phyloP scores from a whole-genome alignment of 257 asterid species.

The Mentha longifolia region DNA sequence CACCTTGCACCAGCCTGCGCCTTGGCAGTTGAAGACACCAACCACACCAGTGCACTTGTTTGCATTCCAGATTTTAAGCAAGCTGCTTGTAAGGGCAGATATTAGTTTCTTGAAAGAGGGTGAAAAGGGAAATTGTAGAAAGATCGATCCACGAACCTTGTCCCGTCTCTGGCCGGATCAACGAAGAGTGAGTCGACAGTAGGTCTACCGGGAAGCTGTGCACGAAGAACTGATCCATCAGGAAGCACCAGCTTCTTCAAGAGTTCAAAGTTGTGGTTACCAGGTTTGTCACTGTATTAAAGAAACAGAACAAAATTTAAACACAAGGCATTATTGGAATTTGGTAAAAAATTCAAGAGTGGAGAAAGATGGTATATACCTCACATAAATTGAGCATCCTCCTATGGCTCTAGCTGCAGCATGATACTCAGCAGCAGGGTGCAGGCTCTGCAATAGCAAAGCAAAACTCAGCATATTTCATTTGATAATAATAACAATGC shows the following conservation, averaged over 20 bases:
- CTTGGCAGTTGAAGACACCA: slow-evolving; percentile 92
- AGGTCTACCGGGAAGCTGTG: slow-evolving; percentile 90
- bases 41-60: slow-evolving; percentile 80
- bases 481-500: not conserved
- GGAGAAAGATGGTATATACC: slow-evolving; percentile 45
- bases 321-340: not conserved
- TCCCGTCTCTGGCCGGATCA: slow-evolving; percentile 95
- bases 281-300: slow-evolving; percentile 77
- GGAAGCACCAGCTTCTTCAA: slow-evolving; percentile 85
- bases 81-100: slow-evolving; percentile 56
- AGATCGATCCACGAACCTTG: slow-evolving; percentile 47
- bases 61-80: slow-evolving; percentile 87
- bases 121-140: not conserved
- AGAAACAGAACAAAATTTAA: not conserved
- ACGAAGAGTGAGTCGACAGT: slow-evolving; percentile 82
- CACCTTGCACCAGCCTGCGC: slow-evolving; percentile 94
- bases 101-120: slow-evolving; percentile 10
- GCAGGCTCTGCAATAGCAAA: slow-evolving; percentile 64
- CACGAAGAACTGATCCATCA: slow-evolving; percentile 91
- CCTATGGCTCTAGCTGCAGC: slow-evolving; percentile 93
- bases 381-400: slow-evolving; percentile 77
- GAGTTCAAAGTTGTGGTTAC: slow-evolving; percentile 87
- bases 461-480: slow-evolving; percentile 23
- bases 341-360: not conserved
- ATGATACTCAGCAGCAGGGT: slow-evolving; percentile 85